Base-by-base conservation (phyloP, 805 yeast genomes). In the Barnettozyma siamensis region DNA sequence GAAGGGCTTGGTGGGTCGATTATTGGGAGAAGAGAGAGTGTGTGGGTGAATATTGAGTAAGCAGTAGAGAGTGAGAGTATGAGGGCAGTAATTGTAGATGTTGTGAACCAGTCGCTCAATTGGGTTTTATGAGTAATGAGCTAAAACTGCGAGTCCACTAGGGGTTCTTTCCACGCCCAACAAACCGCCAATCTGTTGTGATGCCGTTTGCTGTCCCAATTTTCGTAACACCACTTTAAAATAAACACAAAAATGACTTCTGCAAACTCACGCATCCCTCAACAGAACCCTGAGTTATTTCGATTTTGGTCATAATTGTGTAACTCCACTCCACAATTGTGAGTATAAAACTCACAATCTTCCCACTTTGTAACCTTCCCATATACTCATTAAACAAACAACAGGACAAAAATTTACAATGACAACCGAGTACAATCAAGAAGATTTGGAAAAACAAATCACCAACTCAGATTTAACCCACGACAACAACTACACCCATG, bases 391-490 rank as follows among this genome's bases (percentile, higher is more conserved):
- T n/a, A 32, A 15, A 13, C 12, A 13, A 9, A 10, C 26, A 12
- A 20, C 6, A 18, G 13, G 3, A 36, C 33, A 20, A 23, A 18
- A 31, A 27, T 17, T 15, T 23, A 23, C 20, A 23, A 41, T 36
- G 37, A 34, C 40, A 3, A 20, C 11, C 23, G 16, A 37, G 13
- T n/a, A 33, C 34, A 41, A 36, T 37, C 21, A 21, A 6, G 46
- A 43, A 26, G 57, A 53, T 38, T 37, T 51, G 18, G 57, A 53
- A 43, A 53, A 51, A 35, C 54, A 51, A 32, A 15, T 40, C 16
- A 35, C 49, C 11, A 37, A 37, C 29, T 41, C 53, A 12, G 44
- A 49, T n/a, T 37, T 42, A 29, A 42, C 45, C 36, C 41, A 47
- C n/a, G 54, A 53, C 36, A 40, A 39, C 42, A 41, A 48, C 10